These are phyloP conservation scores for Amphibolis antarctica DNA, from an alignment of 106 monocot genomes.

Conservation along the genomic window DNA sequence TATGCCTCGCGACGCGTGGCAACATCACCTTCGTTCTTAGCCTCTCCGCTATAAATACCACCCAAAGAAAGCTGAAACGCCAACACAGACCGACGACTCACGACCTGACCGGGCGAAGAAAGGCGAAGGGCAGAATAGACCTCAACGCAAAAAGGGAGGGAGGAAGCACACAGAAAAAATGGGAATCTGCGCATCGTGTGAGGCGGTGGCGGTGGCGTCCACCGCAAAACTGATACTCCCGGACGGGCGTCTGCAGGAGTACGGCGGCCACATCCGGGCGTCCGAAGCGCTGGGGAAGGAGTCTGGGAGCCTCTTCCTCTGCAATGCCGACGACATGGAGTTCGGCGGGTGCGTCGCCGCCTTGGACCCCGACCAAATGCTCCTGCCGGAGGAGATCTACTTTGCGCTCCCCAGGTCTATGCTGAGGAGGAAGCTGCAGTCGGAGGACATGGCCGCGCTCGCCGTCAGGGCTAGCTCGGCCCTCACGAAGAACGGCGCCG, in stretches of 20 bases:
- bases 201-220: not conserved
- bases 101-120: not conserved
- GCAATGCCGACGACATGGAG: constrained; percentile 23
- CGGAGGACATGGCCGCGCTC: constrained; percentile 16
- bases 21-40: no score
- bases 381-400: constrained; percentile 13
- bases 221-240: constrained; percentile 9
- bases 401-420: constrained; percentile 11
- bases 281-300: not conserved
- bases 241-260: constrained; percentile 14
- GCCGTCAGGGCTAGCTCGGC: constrained; percentile 20
- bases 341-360: constrained; percentile 10
- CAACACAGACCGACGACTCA: not conserved
- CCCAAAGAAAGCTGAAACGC: not conserved
- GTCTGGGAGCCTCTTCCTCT: constrained; percentile 1
- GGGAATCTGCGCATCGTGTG: constrained; percentile 3
- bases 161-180: not conserved
- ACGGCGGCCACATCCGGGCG: not conserved
- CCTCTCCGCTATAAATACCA: no score
- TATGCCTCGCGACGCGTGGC: no score
- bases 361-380: constrained; percentile 3
- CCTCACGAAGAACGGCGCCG: constrained; percentile 1
- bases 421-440: not conserved
- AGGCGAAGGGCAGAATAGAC: not conserved
- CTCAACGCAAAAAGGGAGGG: not conserved